Evolutionary conservation across 495 filamentous ascomycete genomes (phyloP), one percentile per base, ranked within the genome.

Genomic region (Aspergillus bertholletiae): DNA sequence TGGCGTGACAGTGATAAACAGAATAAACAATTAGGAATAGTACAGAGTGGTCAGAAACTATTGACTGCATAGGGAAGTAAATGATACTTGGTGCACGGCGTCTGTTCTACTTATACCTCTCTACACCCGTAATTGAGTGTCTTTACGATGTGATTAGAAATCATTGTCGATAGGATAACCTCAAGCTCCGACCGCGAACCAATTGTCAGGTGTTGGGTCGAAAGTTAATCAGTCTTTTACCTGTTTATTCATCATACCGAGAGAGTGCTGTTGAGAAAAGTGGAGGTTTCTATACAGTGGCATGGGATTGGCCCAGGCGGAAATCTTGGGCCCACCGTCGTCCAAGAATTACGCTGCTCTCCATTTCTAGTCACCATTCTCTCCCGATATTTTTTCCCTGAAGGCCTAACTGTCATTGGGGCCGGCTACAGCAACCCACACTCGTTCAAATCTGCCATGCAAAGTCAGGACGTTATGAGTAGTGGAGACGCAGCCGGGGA

Each of bases 401-500:
- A 41, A 41, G 37, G 37, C 37, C n/a, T 41, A 41, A 41, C 37
- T 41, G 37, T 41, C 37, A 41, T 41, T 41, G 37, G 37, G 37
- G 37, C 37, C n/a, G 37, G n/a, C 37, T 41, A 13, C 37, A 41
- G 37, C 46, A 48, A 17, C 22, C 7, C 46, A 48, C 1, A 54
- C 52, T 54, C 43, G 52, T 41, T 54, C 32, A 48, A 46, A 54
- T 54, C 52, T 54, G 23, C 52, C 35, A 48, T 54, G 43, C 41
- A 54, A 54, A 54, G 41, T 54, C 52, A 54, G 52, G 52, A 54
- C 43, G 43, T 54, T 54, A 47, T 54, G 52, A 54, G 44, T 54
- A 22, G 52, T 28, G 27, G 27, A 9, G 27, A 28, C 27, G 27
- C 27, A 28, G 27, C 27, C 27, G 27, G 27, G 27, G 9, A 5